Evolutionary conservation across 805 yeast species (phyloP).

Genomic region (Cyberlindnera sargentensis): DNA sequence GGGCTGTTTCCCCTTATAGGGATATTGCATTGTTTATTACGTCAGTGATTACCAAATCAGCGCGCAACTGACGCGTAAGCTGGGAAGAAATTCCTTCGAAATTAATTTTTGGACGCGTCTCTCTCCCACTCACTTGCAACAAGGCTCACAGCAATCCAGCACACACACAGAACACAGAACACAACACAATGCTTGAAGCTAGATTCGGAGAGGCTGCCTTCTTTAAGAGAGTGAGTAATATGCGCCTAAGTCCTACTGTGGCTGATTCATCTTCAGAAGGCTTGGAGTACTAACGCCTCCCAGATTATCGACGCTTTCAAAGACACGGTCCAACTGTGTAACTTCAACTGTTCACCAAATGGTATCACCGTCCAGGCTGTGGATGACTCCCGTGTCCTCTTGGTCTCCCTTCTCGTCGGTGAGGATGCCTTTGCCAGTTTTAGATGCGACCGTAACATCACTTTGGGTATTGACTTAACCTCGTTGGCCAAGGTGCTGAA

Average conservation of each 20-base stretch:
- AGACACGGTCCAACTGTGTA: constrained; percentile 91
- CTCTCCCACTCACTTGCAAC: neutral
- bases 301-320: constrained; percentile 85
- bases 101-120: constrained; percentile 1
- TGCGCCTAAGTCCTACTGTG: neutral
- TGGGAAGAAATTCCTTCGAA: too few relatives aligned
- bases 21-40: too few relatives aligned
- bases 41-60: too few relatives aligned
- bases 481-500: constrained; percentile 83
- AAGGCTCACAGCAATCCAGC: neutral
- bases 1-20: too few relatives aligned
- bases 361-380: constrained; percentile 97
- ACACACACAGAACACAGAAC: neutral
- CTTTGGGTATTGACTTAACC: constrained; percentile 85
- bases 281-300: constrained; percentile 4
- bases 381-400: constrained; percentile 91
- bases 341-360: constrained; percentile 91
- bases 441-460: constrained; percentile 91
- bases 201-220: constrained; percentile 90
- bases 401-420: constrained; percentile 83
- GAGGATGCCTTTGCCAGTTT: constrained; percentile 83
- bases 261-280: constrained; percentile 24
- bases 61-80: neutral
- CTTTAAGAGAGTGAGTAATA: constrained; percentile 52
- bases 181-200: constrained; percentile 82